Percentiles rank a stretch among this genome's conserved stretches.
phyloP scores from a whole-genome alignment of 139 green algal genomes.

The Pycnococcus provasolii region DNA sequence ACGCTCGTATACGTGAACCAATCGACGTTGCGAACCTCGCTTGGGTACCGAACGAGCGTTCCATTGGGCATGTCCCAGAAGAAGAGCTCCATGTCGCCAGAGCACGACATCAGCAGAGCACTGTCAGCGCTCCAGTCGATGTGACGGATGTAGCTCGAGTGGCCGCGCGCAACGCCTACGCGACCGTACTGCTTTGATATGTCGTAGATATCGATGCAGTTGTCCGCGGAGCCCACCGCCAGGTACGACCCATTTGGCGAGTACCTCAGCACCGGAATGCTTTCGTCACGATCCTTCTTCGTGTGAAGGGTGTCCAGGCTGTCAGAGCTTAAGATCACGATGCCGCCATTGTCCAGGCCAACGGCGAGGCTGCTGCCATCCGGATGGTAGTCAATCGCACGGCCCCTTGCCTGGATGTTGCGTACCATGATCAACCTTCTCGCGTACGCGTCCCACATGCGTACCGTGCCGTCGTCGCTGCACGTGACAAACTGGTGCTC shows the following conservation, averaged over 20 bases:
- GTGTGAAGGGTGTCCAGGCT: conserved; percentile 10
- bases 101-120: conserved; percentile 16
- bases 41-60: conserved; percentile 1
- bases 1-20: conserved; percentile 18
- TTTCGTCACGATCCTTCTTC: conserved; percentile 13
- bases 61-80: conserved; percentile 26
- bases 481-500: conserved; percentile 23
- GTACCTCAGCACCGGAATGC: conserved; percentile 17
- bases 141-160: conserved; percentile 12
- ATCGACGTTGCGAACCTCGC: neutral
- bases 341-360: conserved; percentile 3
- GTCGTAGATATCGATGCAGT: conserved; percentile 27
- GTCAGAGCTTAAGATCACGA: conserved; percentile 15
- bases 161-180: conserved; percentile 11
- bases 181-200: conserved; percentile 12
- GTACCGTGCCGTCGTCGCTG: conserved; percentile 19
- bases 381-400: conserved; percentile 16
- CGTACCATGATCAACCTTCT: conserved; percentile 15
- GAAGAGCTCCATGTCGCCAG: conserved; percentile 18
- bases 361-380: conserved; percentile 13
- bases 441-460: conserved; percentile 13
- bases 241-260: conserved; percentile 24
- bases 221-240: conserved; percentile 24
- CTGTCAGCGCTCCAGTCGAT: conserved; percentile 21
- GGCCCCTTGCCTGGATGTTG: conserved; percentile 3